A percentile compares a stretch with the other conserved stretches of the same genome.
Evolutionary conservation across 805 yeast genomes (phyloP).

Genomic region (Wickerhamomyces pijperi): DNA sequence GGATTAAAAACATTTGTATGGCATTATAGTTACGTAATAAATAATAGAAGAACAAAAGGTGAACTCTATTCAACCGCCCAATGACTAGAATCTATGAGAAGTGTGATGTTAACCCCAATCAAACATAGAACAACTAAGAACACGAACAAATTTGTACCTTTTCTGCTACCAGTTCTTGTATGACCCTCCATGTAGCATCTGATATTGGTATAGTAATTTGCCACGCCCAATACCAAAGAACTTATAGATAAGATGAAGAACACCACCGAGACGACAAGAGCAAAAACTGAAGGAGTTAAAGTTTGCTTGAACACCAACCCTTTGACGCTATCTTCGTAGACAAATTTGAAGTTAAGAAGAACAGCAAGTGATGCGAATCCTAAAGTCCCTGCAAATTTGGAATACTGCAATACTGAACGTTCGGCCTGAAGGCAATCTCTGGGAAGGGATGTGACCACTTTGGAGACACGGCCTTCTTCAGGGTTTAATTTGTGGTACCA

Average conservation of each 20-base stretch:
- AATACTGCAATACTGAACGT: conserved; percentile 13
- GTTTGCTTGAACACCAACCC: not conserved
- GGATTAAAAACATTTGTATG: not conserved
- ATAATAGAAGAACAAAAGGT: not conserved
- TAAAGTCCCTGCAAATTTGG: conserved; percentile 13
- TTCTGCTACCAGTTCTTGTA: conserved; percentile 4
- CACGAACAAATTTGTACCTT: conserved; percentile 7
- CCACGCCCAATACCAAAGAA: conserved; percentile 9
- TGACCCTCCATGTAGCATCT: conserved; percentile 9
- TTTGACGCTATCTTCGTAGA: not conserved
- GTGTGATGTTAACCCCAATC: conserved; percentile 9
- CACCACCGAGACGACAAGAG: conserved; percentile 7
- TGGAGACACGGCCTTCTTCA: conserved; percentile 5
- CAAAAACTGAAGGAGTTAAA: conserved; percentile 2
- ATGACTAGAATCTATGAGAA: conserved; percentile 7
- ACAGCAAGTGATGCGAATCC: conserved; percentile 12
- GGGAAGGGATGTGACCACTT: conserved; percentile 13
- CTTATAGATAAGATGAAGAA: conserved; percentile 7
- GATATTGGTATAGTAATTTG: conserved; percentile 13
- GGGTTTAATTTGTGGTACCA: not conserved
- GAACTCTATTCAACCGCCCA: not conserved
- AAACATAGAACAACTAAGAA: conserved; percentile 3
- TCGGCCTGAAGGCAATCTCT: conserved; percentile 20
- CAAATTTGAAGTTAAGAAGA: conserved; percentile 11
- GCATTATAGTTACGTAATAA: too few relatives aligned